These are phyloP conservation scores for Sechiopsis laciniata DNA, from an alignment of 306 rosid species.

Conservation along the genomic window DNA sequence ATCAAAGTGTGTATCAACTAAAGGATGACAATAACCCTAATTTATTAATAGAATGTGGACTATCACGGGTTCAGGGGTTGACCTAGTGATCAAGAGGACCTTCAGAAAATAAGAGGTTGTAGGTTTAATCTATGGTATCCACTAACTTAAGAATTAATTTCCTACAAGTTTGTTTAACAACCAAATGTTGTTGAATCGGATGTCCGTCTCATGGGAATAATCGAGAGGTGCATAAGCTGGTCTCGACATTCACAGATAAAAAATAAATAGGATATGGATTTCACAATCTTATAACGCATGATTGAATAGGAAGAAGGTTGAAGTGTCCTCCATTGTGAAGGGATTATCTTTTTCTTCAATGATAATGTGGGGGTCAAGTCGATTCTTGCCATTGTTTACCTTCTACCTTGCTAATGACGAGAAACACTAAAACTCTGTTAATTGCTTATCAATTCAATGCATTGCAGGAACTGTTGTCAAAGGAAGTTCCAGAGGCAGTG, in stretches of 20 bases:
- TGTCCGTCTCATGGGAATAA: too few relatives aligned
- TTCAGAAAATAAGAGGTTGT: too few relatives aligned
- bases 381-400: slow-evolving; percentile 9
- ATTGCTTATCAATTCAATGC: slow-evolving; percentile 20
- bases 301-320: not conserved
- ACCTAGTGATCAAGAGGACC: too few relatives aligned
- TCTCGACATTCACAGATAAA: too few relatives aligned
- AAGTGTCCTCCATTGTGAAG: not conserved
- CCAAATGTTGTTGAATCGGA: too few relatives aligned
- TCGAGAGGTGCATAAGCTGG: too few relatives aligned
- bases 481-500: slow-evolving; percentile 56
- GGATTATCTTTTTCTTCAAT: not conserved
- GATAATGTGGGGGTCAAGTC: not conserved
- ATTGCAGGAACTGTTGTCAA: slow-evolving; percentile 68
- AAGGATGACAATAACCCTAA: not conserved
- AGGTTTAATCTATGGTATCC: too few relatives aligned
- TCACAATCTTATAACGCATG: not conserved
- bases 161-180: too few relatives aligned
- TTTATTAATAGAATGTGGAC: not conserved
- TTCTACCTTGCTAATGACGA: not conserved
- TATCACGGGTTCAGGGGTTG: too few relatives aligned
- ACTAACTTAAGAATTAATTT: too few relatives aligned
- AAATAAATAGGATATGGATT: not conserved
- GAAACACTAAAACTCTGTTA: not conserved
- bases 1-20: not conserved